These are phyloP conservation scores for Fomitopsis palustris DNA, from an alignment of 1,284 basidiomycete genomes.

Conservation along the genomic window DNA sequence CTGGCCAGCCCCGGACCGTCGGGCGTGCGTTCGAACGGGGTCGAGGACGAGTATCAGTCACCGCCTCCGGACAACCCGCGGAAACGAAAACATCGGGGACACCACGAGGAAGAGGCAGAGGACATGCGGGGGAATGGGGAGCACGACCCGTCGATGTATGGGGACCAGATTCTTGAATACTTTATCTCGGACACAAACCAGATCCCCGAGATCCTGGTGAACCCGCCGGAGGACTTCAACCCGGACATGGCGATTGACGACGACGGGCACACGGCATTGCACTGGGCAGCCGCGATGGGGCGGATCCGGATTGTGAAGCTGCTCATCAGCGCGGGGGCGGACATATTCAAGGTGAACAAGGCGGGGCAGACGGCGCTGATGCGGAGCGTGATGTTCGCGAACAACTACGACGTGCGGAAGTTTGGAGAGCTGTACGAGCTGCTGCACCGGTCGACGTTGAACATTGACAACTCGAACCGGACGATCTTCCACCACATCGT, in stretches of 20 bases:
- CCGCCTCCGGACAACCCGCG: conserved; percentile 30
- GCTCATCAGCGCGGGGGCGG: conserved; percentile 90
- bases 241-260: conserved; percentile 98
- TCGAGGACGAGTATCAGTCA: conserved; percentile 37
- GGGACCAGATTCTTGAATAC: conserved; percentile 96
- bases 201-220: conserved; percentile 85
- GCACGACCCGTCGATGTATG: conserved; percentile 65
- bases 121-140: conserved; percentile 33
- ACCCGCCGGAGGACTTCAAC: conserved; percentile 91
- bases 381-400: conserved; percentile 99
- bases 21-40: conserved; percentile 33
- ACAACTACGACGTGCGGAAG: conserved; percentile 99
- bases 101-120: conserved; percentile 29
- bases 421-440: conserved; percentile 98
- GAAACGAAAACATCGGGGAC: conserved; percentile 28
- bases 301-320: conserved; percentile 96
- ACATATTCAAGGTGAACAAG: conserved; percentile 97
- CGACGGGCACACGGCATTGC: conserved; percentile 95
- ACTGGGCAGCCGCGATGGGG: conserved; percentile 99
- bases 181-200: conserved; percentile 98
- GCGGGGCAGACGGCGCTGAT: conserved; percentile 97
- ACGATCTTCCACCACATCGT: conserved; percentile 99
- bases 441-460: conserved; percentile 94
- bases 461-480: conserved; percentile 97
- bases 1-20: conserved; percentile 54